Percentiles rank a stretch among this genome's conserved stretches.
These are phyloP conservation scores for Trichoderma lentiforme DNA, from an alignment of 2,329 filamentous ascomycete genomes.

Conservation along the genomic window DNA sequence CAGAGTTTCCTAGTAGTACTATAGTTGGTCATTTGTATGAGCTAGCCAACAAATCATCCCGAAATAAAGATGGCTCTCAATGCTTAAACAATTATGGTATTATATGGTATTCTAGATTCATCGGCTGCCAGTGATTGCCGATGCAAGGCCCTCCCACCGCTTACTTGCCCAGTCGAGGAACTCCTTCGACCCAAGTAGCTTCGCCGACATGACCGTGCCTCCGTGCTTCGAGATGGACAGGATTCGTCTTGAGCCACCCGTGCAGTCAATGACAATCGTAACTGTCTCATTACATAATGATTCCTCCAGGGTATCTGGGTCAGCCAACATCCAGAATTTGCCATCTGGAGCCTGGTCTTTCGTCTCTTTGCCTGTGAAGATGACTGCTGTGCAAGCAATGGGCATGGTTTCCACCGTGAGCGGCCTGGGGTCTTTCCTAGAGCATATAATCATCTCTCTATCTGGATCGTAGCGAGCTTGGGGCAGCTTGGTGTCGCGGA, in stretches of 20 bases:
- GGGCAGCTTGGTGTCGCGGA: constrained; percentile 74
- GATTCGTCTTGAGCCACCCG: constrained; percentile 53
- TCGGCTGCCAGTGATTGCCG: constrained; percentile 29
- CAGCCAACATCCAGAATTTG: constrained; percentile 73
- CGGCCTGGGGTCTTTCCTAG: constrained; percentile 50
- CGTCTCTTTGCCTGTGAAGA: constrained; percentile 67
- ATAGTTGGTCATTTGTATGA: background rate
- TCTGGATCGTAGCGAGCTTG: constrained; percentile 81
- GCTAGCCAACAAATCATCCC: background rate
- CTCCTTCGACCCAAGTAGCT: constrained; percentile 62
- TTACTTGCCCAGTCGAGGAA: constrained; percentile 38
- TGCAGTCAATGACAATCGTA: constrained; percentile 73
- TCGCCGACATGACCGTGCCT: constrained; percentile 65
- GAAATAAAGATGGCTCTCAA: background rate
- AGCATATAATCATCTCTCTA: constrained; percentile 74
- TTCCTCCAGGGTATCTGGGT: constrained; percentile 90
- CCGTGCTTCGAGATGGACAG: constrained; percentile 79
- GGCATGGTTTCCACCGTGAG: constrained; percentile 66
- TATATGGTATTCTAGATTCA: constrained; percentile 25
- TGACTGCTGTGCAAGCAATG: constrained; percentile 71
- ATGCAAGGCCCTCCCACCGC: constrained; percentile 37
- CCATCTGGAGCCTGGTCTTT: constrained; percentile 39
- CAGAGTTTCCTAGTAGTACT: background rate
- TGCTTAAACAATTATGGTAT: constrained; percentile 22
- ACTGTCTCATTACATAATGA: constrained; percentile 76